phyloP scores from a whole-genome alignment of 345 rosid species.

The Heritiera littoralis region DNA sequence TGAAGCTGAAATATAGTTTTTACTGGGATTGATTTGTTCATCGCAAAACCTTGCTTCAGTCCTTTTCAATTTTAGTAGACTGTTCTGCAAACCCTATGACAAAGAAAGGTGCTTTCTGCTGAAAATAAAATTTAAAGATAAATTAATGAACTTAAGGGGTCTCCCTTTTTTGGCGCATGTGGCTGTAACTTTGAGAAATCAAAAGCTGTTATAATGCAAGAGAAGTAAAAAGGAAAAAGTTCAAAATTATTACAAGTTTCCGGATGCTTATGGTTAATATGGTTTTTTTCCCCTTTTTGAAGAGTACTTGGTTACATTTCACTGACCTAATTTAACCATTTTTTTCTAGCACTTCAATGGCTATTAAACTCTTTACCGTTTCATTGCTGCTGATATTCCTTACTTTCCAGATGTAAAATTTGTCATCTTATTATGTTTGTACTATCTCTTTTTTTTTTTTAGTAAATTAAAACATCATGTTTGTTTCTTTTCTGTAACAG shows the following conservation, averaged over 20 bases:
- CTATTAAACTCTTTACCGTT: background rate
- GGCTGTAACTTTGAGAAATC: background rate
- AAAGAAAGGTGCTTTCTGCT: background rate
- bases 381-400: background rate
- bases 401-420: background rate
- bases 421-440: background rate
- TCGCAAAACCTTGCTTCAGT: background rate
- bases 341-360: background rate
- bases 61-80: background rate
- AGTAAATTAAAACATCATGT: background rate
- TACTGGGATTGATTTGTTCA: background rate
- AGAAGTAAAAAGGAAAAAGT: background rate
- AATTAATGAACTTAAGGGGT: background rate
- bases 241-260: background rate
- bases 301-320: background rate
- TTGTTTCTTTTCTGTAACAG: conserved; percentile 16
- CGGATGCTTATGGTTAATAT: background rate
- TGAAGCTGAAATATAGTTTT: background rate
- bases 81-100: background rate
- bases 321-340: background rate
- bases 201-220: background rate
- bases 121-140: background rate
- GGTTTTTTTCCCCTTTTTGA: background rate
- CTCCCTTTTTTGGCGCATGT: background rate
- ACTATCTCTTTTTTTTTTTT: background rate